Evolutionary conservation across 108 stramenopile genomes (phyloP).

Genomic region (Cyclotella atomus): DNA sequence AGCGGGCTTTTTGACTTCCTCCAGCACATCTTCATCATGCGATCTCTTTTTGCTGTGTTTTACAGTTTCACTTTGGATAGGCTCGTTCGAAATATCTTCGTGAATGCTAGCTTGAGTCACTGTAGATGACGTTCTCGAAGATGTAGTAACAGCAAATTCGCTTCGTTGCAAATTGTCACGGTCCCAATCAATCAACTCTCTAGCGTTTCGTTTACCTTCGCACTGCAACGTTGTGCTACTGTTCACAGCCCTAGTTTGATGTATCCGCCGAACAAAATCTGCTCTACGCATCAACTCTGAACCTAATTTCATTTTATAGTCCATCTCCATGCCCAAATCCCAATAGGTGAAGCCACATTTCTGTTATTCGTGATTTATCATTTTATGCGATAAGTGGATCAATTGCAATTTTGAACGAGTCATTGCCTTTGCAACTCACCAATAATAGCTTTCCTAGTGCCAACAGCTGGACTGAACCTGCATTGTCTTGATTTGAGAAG

Average conservation of each 20-base stretch:
- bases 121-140: conserved; percentile 5
- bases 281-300: conserved; percentile 54
- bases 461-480: conserved; percentile 79
- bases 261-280: conserved; percentile 68
- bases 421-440: no score
- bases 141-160: background rate
- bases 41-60: conserved; percentile 1
- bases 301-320: conserved; percentile 75
- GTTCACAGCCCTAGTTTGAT: conserved; percentile 26
- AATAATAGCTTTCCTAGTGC: conserved; percentile 62
- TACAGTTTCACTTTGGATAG: background rate
- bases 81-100: background rate
- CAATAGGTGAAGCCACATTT: conserved; percentile 65
- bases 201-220: conserved; percentile 27
- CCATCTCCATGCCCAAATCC: conserved; percentile 88
- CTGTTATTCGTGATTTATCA: no score
- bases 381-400: no score
- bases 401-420: no score
- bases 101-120: conserved; percentile 1
- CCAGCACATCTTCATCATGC: conserved; percentile 2
- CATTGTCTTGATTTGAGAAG: conserved; percentile 66
- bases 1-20: background rate
- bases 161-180: background rate
- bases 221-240: conserved; percentile 20
- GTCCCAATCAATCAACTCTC: conserved; percentile 39